Evolutionary conservation across 306 rosid species (phyloP).

Genomic region (Carpinus fangiana): DNA sequence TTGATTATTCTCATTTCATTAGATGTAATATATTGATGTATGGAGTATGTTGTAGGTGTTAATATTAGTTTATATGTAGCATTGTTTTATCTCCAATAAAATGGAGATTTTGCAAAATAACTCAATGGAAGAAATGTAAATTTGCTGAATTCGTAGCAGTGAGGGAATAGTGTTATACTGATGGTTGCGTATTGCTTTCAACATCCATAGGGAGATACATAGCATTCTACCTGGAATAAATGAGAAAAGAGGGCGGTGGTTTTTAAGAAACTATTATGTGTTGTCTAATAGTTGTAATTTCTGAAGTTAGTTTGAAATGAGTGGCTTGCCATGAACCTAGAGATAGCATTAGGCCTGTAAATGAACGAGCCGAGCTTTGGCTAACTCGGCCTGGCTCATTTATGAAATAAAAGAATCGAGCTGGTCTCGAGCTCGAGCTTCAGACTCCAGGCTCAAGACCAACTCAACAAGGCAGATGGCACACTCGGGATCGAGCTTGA

Average conservation of each 20-base stretch:
- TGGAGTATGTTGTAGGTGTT: neutral
- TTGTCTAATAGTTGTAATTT: neutral
- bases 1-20: too few relatives aligned
- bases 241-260: neutral
- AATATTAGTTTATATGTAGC: neutral
- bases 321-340: neutral
- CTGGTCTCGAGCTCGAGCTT: too few relatives aligned
- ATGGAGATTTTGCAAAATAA: neutral
- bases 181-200: neutral
- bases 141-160: neutral
- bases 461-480: too few relatives aligned
- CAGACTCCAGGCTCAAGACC: too few relatives aligned
- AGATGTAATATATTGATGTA: neutral
- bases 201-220: neutral
- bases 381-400: too few relatives aligned
- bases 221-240: neutral
- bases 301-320: neutral
- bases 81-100: neutral
- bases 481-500: too few relatives aligned
- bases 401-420: too few relatives aligned
- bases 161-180: neutral
- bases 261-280: neutral
- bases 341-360: neutral
- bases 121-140: neutral
- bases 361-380: too few relatives aligned